Evolutionary conservation across 2,329 filamentous ascomycete genomes (phyloP).

Genomic region (Trichothecium roseum): DNA sequence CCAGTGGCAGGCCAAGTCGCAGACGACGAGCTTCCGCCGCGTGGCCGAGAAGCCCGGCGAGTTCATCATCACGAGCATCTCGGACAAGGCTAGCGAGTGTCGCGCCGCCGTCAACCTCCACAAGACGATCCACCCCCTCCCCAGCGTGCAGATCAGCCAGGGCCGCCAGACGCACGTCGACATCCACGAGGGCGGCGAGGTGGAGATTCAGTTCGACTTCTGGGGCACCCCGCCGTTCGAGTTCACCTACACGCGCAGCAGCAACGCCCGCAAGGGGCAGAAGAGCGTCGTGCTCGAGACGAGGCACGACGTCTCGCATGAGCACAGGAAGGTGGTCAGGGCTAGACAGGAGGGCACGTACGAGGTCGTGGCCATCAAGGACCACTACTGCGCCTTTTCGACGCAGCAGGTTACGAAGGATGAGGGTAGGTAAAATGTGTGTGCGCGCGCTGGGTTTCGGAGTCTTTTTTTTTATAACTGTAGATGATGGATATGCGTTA

Average conservation of each 20-base stretch:
- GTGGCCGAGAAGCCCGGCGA: slow-evolving; percentile 84
- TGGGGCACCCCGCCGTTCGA: slow-evolving; percentile 94
- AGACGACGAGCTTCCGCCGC: slow-evolving; percentile 78
- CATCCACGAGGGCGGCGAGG: slow-evolving; percentile 93
- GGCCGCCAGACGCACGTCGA: slow-evolving; percentile 74
- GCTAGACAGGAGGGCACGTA: slow-evolving; percentile 94
- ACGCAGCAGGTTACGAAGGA: slow-evolving; percentile 50
- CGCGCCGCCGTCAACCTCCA: slow-evolving; percentile 67
- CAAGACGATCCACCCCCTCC: slow-evolving; percentile 84
- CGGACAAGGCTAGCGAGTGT: slow-evolving; percentile 83
- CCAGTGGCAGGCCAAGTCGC: slow-evolving; percentile 67
- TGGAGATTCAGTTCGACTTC: slow-evolving; percentile 90
- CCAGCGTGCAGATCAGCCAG: slow-evolving; percentile 80
- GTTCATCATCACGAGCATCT: slow-evolving; percentile 78
- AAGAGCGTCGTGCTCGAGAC: slow-evolving; percentile 79
- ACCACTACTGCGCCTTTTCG: slow-evolving; percentile 82
- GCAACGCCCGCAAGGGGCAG: slow-evolving; percentile 72
- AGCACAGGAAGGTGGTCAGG: slow-evolving; percentile 69
- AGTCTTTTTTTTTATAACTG: no score
- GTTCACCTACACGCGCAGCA: slow-evolving; percentile 90
- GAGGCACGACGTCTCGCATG: slow-evolving; percentile 73
- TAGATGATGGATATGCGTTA: slow-evolving; percentile 1
- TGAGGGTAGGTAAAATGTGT: slow-evolving; percentile 24
- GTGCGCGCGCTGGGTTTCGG: no score
- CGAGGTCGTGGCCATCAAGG: slow-evolving; percentile 93